A percentile compares a stretch with the other conserved stretches of the same genome.
Evolutionary conservation across 768 basidiomycete genomes (phyloP).

Genomic region (Rhizopogon sp.): DNA sequence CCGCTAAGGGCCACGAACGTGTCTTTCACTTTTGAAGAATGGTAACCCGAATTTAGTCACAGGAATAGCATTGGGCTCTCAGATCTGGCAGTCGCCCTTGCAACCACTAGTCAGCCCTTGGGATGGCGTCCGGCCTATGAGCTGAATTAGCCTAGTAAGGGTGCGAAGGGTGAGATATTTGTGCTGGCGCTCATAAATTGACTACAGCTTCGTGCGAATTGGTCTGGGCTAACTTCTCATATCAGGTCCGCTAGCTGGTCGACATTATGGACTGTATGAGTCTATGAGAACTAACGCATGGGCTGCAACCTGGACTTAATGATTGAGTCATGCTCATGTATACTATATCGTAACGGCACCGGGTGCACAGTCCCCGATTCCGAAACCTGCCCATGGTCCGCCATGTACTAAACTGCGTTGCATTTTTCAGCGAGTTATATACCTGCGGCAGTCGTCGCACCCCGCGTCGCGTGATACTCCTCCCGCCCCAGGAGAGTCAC

Average conservation of each 20-base stretch:
- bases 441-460: no score
- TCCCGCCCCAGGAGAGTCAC: no score
- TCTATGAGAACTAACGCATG: no score
- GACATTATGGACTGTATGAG: not conserved
- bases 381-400: no score
- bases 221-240: conserved; percentile 8
- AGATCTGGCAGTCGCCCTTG: conserved; percentile 3
- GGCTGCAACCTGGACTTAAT: no score
- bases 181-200: not conserved
- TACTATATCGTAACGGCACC: no score
- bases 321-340: no score
- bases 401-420: no score
- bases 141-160: not conserved
- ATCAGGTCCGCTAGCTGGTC: not conserved
- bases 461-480: no score
- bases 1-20: conserved; percentile 9
- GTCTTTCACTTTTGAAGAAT: not conserved
- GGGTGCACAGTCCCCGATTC: no score
- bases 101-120: not conserved
- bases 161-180: not conserved
- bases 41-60: not conserved
- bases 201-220: conserved; percentile 9
- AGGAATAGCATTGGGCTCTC: conserved; percentile 12
- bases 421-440: no score
- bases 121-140: not conserved